These are phyloP conservation scores for Zhuliangozyma blackwelliae DNA, from an alignment of 1,139 yeast genomes.

Conservation along the genomic window DNA sequence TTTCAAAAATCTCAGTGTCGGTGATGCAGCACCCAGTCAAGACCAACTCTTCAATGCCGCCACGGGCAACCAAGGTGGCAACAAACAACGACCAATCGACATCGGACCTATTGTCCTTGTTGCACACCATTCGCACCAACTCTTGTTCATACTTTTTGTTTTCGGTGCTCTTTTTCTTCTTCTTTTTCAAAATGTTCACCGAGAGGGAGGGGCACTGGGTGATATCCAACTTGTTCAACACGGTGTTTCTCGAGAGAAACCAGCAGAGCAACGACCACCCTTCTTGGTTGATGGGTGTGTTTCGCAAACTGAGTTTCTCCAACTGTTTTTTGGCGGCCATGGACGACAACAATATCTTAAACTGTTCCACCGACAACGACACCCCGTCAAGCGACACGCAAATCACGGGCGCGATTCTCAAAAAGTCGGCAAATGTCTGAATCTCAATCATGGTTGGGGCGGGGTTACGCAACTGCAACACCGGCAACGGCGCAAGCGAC, in stretches of 20 bases:
- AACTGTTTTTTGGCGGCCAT: constrained; percentile 53
- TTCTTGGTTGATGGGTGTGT: constrained; percentile 63
- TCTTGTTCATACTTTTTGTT: constrained; percentile 30
- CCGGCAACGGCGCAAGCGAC: constrained; percentile 70
- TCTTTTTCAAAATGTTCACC: constrained; percentile 57
- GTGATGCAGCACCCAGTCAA: constrained; percentile 74
- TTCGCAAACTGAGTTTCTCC: constrained; percentile 72
- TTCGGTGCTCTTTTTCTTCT: constrained; percentile 51
- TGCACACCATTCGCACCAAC: constrained; percentile 53
- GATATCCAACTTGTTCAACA: constrained; percentile 68
- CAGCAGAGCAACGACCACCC: constrained; percentile 80
- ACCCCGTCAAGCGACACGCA: constrained; percentile 82
- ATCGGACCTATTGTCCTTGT: constrained; percentile 52
- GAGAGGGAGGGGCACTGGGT: constrained; percentile 68
- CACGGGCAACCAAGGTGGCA: constrained; percentile 51
- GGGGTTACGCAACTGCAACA: constrained; percentile 78
- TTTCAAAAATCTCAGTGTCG: constrained; percentile 41
- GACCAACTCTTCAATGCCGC: constrained; percentile 79
- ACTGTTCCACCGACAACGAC: constrained; percentile 74
- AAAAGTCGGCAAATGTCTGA: constrained; percentile 81
- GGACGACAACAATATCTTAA: constrained; percentile 62
- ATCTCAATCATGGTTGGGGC: constrained; percentile 88
- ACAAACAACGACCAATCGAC: constrained; percentile 78
- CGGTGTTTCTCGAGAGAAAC: constrained; percentile 55
- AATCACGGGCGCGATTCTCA: constrained; percentile 77